Base-by-base conservation (phyloP, 2,329 filamentous ascomycete species). In the Colletotrichum graminicola region DNA sequence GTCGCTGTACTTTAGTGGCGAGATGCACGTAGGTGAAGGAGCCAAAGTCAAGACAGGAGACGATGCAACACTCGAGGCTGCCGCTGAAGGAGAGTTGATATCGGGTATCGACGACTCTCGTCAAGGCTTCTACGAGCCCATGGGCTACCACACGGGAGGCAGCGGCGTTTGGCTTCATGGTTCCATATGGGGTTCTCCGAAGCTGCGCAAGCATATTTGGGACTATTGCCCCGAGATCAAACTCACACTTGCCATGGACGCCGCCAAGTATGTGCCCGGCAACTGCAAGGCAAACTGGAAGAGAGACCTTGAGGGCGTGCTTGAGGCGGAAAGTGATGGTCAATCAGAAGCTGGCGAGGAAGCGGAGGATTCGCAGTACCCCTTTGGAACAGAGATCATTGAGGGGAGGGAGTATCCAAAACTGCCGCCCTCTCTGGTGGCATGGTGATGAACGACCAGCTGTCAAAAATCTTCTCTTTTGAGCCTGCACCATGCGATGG, bases 211-310 rank as follows among this genome's bases (percentile, higher is more conserved):
- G 71, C 84, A 88, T 71, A 85, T 89, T 52, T 89, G 85, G 84
- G 80, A 84, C 36, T 89, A 89, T 77, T 89, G 87, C 71, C 88
- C 88, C 1, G 88, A 90, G 76, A 82, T 89, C 39, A 89, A 89
- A 80, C 86, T 89, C 82, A 87, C 84, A 56, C 77, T 89, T 36
- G 79, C 80, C 61, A 89, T 89, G 87, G 86, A 89, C 73, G 84
- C 83, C 8, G 85, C 84, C 54, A 80, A 83, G 72, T 87, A 82
- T 72, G 82, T 88, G 6, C 86, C 85, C 1, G 86, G 86, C 8
- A 75, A 81, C 10, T 88, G 86, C 73, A 77, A 82, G 45, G 75
- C 78, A 5, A 77, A 78, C 47, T 88, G 85, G 86, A 87, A 86
- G 80, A 78, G 84, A 55, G 76, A 79, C 63, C 75, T 72, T 11